Evolutionary conservation across 2,329 filamentous ascomycete species (phyloP), one percentile per base, ranked within the genome.

Genomic region (Xylariaceae sp.): DNA sequence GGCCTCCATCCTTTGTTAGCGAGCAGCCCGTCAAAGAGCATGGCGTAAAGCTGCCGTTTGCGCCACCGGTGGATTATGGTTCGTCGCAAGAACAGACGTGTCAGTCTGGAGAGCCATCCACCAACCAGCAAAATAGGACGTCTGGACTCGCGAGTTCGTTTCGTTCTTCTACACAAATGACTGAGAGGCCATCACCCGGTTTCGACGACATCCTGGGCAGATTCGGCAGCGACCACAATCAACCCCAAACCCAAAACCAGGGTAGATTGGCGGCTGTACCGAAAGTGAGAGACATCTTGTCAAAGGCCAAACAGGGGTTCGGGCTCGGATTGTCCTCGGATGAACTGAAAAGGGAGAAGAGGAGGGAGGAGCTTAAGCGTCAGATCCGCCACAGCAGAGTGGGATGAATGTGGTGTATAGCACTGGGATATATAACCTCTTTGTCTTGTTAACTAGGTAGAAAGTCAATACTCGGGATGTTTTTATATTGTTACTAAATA

Each of bases 1-100:
- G 51, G 37, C 50, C 54, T 12, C 53, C 50, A 18, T 43, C 55
- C 15, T 48, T 48, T 34, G 44, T 55, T 3, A 40, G 38, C 27
- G 43, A 52, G 35, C 47, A 43, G 16, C 31, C 50, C 15, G 27
- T 48, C 8, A 43, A 50, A 3, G 31, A 37, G 1, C 51, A 53
- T 15, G 44, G 53, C 19, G 54, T 51, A 41, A 53, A n/a, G n/a
- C n/a, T 54, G 33, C 52, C 53, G 13, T 54, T 50, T 31, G 50
- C 51, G 21, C 29, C 38, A 11, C 30, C 30, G 13, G 12, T 32
- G 3, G 31, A 38, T 21, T 41, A 40, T 7, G 31, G 28, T 5
- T 14, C 31, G 8, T 40, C 48, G 18, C 42, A 43, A 15, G 44
- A 30, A 29, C 46, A 35, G 34, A 21, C 35, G 3, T 41, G 37